Conservation (phyloP, 2,329 filamentous ascomycete genomes). For the Venturia asperata region DNA sequence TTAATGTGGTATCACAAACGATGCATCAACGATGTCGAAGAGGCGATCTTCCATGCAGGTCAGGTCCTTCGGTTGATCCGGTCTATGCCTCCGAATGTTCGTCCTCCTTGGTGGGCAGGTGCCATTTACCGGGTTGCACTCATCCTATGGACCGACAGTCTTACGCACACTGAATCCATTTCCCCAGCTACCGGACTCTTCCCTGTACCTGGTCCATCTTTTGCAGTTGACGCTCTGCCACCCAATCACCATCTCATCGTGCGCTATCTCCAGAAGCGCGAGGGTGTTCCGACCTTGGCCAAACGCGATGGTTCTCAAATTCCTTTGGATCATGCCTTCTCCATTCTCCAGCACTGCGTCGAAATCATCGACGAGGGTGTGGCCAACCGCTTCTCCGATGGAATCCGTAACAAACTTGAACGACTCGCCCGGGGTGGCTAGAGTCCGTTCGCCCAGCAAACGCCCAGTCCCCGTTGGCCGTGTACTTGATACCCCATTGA, state of each 20-base stretch:
- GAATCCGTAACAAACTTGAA: constrained; percentile 48
- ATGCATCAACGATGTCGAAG: constrained; percentile 56
- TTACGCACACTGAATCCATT: constrained; percentile 44
- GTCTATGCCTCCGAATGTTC: constrained; percentile 51
- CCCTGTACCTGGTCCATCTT: constrained; percentile 35
- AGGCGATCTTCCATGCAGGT: constrained; percentile 60
- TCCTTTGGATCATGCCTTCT: constrained; percentile 41
- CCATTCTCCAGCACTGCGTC: constrained; percentile 46
- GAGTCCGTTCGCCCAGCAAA: not conserved
- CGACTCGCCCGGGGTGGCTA: constrained; percentile 33
- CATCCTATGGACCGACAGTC: constrained; percentile 56
- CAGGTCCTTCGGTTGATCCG: constrained; percentile 58
- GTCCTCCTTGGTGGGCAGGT: constrained; percentile 64
- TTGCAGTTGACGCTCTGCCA: constrained; percentile 45
- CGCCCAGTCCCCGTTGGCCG: not conserved
- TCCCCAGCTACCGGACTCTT: constrained; percentile 31
- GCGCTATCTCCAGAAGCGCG: constrained; percentile 47
- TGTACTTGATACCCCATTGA: not conserved
- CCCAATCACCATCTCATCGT: constrained; percentile 46
- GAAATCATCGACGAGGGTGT: constrained; percentile 48
- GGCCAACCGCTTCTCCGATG: constrained; percentile 47
- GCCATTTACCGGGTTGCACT: constrained; percentile 61
- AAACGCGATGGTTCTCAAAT: constrained; percentile 44
- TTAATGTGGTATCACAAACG: constrained; percentile 51
- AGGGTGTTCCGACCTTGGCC: constrained; percentile 47